Base-by-base conservation (phyloP, 2,329 filamentous ascomycete genomes). In the Meredithiella fracta region DNA sequence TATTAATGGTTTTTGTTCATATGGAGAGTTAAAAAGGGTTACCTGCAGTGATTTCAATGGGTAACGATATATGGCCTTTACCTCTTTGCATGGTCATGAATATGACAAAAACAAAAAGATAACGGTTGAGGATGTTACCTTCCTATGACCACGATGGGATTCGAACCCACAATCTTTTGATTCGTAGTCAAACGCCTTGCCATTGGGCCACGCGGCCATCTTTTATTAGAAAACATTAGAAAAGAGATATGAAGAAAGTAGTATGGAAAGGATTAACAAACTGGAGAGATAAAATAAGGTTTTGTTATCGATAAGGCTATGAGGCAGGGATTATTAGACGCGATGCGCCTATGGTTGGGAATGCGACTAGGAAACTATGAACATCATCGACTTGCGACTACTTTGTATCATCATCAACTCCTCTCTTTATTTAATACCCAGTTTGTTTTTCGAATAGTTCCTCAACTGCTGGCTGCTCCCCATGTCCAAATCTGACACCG, bases 401-500 rank as follows among this genome's bases (percentile, higher is more conserved):
- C n/a, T n/a, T n/a, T n/a, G n/a, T n/a, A n/a, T n/a, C n/a, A n/a
- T n/a, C n/a, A n/a, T n/a, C n/a, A n/a, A 34, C 29, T 34, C 11
- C 11, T 34, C 5, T 34, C 29, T 34, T 34, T 34, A 34, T 11
- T 11, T n/a, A n/a, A 34, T 34, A 5, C 29, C 11, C 29, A 34
- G 29, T 34, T 5, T 34, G 5, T 34, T 34, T 34, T 34, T 34
- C n/a, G n/a, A n/a, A n/a, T n/a, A n/a, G n/a, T n/a, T n/a, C n/a
- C n/a, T 42, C 44, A 15, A 42, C 23, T 26, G 8, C 34, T 23
- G 23, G 9, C 40, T 40, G 38, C 37, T n/a, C n/a, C 22, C 25
- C n/a, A 58, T 58, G 57, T 52, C 52, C 29, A 58, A 53, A 47
- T 42, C 57, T 50, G 66, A 75, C 29, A 69, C 65, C 80, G 89